phyloP scores from a whole-genome alignment of 306 rosid species.

The Trifolium repens region DNA sequence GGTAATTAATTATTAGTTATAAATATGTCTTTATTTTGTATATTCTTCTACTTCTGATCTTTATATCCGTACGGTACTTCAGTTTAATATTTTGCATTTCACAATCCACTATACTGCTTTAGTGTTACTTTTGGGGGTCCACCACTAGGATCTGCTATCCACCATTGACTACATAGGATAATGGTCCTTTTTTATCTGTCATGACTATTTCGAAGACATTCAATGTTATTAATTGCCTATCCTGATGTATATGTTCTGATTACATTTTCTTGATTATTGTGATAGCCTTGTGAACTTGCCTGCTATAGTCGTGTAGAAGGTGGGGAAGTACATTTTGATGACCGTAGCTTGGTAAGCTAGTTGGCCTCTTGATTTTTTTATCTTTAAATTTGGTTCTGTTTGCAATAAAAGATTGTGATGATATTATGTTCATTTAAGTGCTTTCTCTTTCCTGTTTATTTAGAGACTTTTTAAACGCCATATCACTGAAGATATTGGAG shows the following conservation, averaged over 20 bases:
- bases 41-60: background rate
- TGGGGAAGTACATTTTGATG: slow-evolving; percentile 85
- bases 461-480: slow-evolving; percentile 96
- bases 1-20: background rate
- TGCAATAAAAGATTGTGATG: slow-evolving; percentile 18
- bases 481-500: slow-evolving; percentile 87
- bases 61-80: background rate
- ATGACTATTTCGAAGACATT: background rate
- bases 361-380: slow-evolving; percentile 14
- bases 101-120: background rate
- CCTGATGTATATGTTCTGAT: slow-evolving; percentile 23
- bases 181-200: slow-evolving; percentile 9
- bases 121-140: background rate
- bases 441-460: slow-evolving; percentile 39
- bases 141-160: background rate
- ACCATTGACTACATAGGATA: background rate
- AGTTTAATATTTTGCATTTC: background rate
- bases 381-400: background rate
- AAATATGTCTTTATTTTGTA: background rate
- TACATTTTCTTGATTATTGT: slow-evolving; percentile 39
- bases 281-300: slow-evolving; percentile 84
- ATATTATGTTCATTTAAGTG: slow-evolving; percentile 22
- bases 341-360: slow-evolving; percentile 78
- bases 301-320: slow-evolving; percentile 94
- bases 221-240: slow-evolving; percentile 6